phyloP scores from a whole-genome alignment of 106 monocot species.

The Allium fistulosum region DNA sequence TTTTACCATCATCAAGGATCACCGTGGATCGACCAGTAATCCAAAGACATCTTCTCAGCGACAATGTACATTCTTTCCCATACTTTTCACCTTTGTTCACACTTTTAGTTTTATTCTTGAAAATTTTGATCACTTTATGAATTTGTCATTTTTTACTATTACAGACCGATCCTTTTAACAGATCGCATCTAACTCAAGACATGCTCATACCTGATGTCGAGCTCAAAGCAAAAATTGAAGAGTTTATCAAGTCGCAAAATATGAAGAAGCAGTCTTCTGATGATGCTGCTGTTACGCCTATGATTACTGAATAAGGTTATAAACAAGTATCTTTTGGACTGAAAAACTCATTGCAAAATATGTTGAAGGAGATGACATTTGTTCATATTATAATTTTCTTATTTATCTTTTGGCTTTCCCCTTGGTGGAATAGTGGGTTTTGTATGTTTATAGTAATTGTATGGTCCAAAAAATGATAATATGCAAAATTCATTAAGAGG shows the following conservation, averaged over 20 bases:
- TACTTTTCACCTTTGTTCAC: background rate
- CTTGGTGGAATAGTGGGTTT: background rate
- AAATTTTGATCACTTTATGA: background rate
- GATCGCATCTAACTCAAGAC: slow-evolving; percentile 92
- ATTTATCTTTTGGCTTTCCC: background rate
- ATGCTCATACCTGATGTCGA: slow-evolving; percentile 86
- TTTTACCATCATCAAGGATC: slow-evolving; percentile 78
- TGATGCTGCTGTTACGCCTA: background rate
- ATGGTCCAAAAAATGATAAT: background rate
- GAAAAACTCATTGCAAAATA: too few relatives aligned
- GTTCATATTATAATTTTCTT: too few relatives aligned
- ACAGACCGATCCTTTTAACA: slow-evolving; percentile 98
- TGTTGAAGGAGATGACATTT: too few relatives aligned
- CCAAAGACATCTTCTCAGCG: slow-evolving; percentile 92
- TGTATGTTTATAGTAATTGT: background rate
- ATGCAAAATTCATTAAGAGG: too few relatives aligned
- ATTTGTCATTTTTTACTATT: background rate
- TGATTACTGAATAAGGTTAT: background rate
- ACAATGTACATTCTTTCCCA: slow-evolving; percentile 40
- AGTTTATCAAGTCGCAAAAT: slow-evolving; percentile 54
- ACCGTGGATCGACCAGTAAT: slow-evolving; percentile 81
- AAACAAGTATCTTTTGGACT: too few relatives aligned
- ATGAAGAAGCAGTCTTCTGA: slow-evolving; percentile 9
- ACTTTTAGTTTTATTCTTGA: background rate
- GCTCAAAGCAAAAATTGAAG: slow-evolving; percentile 71